Evolutionary conservation across 352 stramenopile genomes (phyloP), one percentile per base, ranked within the genome.

Genomic region (Phytophthora pini): DNA sequence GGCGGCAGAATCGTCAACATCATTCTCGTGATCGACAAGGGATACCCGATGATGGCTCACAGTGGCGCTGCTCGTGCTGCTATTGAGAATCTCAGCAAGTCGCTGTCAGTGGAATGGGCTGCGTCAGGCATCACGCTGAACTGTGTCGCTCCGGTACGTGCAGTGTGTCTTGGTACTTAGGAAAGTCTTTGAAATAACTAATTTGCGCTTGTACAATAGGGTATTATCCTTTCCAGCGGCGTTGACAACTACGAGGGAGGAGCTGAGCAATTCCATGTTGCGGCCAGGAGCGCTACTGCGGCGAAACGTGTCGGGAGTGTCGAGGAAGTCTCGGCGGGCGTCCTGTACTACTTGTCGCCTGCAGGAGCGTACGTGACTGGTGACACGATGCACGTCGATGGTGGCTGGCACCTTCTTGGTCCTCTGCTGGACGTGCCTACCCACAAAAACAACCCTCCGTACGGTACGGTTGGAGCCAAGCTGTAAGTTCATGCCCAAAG

Each of bases 1-100:
- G 94, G 94, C 39, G 93, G 93, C 15, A 92, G 83, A 43, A 98
- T 99, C 60, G 94, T 98, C 26, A 98, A 98, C 77, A 98, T 98
- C 65, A 98, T 97, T 20, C 76, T 98, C 8, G 92, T 94, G 32
- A 97, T 98, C 77, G 80, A 93, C 41, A 98, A 98, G 64, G 96
- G 96, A 7, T 97, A 98, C 72, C 94, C 94, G 5, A 58, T 88
- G 26, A 98, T 98, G 86, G 87, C 84, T 13, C 95, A 98, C 76
- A 90, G 81, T 44, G 84, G 86, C n/a, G 93, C 94, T 5, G 92
- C 94, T 43, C 82, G 95, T 45, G 94, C 93, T 22, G 95, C 85
- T 12, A 89, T 99, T 13, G 86, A 98, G 68, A 98, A 98, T 72
- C 87, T 98, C 60, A 94, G 77, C 54, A 97, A 97, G 68, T 98